These are phyloP conservation scores for Tolypocladium sp. DNA, from an alignment of 2,329 filamentous ascomycete species.

Conservation along the genomic window DNA sequence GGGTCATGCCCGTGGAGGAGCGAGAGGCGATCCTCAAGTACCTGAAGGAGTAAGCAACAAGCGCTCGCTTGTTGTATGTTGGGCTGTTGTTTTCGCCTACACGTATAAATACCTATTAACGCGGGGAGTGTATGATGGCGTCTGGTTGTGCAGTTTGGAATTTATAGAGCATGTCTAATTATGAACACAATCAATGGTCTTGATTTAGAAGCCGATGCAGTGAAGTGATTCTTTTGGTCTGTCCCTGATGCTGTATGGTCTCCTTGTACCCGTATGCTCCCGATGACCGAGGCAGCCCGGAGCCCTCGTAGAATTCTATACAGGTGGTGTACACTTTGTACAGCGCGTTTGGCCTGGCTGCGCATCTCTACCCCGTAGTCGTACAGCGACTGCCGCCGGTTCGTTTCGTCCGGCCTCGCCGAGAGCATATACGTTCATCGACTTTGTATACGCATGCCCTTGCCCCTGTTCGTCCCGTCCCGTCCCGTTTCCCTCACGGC, in stretches of 20 bases:
- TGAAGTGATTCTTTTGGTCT: neutral
- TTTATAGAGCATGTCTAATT: neutral
- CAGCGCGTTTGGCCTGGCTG: neutral
- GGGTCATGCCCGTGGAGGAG: conserved; percentile 80
- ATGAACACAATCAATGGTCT: neutral
- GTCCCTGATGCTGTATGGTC: neutral
- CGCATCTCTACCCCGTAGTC: neutral
- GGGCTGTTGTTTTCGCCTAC: neutral
- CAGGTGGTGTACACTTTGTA: neutral
- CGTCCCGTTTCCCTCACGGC: neutral
- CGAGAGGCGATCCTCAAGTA: conserved; percentile 70
- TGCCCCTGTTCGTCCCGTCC: neutral
- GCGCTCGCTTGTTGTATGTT: too few relatives aligned
- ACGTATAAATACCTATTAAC: neutral
- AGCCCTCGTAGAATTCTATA: neutral
- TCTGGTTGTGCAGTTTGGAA: neutral
- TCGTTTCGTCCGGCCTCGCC: neutral
- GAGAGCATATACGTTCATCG: neutral
- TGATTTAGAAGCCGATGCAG: neutral
- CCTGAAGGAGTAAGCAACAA: conserved; percentile 30
- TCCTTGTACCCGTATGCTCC: neutral
- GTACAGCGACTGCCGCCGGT: neutral
- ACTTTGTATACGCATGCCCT: too few relatives aligned
- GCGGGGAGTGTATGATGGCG: neutral
- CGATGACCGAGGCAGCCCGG: neutral